Base-by-base conservation (phyloP, 306 rosid genomes). In the Urtica urens region DNA sequence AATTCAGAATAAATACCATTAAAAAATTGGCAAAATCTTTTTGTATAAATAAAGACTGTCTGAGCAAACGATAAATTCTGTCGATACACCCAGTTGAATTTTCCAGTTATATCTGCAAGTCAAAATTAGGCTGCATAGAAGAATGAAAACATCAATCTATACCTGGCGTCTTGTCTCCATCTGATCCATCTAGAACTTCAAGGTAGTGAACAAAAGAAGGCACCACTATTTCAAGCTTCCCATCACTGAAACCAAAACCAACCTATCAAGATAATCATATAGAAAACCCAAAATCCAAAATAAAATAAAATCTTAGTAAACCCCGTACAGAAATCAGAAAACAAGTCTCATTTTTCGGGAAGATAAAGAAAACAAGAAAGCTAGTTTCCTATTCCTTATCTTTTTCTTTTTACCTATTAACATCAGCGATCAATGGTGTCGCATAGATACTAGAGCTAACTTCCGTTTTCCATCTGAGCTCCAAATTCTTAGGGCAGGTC, bases 81-180 rank as follows among this genome's bases (percentile, higher is more conserved):
- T 21, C 0, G 3, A 41, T 19, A 15, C 3, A 41, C 15, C 9
- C 9, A 39, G 20, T 41, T 41, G 10, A 41, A 28, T 44, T 15
- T 29, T 3, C 6, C 23, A 29, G 18, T 12, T 38, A 37, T 38
- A 26, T 33, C 16, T 1, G 21, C 10, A 38, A 7, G 40, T 35
- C 40, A 16, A n/a, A 54, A 53, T 16, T 23, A 6, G 40, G 24
- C 51, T 15, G 37, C n/a, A 41, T 33, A 9, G 11, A 6, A 38
- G 46, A 51, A 18, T 44, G 12, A n/a, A 33, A 19, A 16, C 1
- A 20, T 27, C 31, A 37, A 38, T 26, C 3, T 38, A 30, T 79
- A 92, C 99, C 99, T 44, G 99, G 87, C 74, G 80, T 71, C 73
- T 92, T 92, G 62, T 92, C 99, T 63, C 99, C 99, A 62, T 92